A percentile compares a stretch with the other conserved stretches of the same genome.
Conservation (phyloP, 345 rosid species). For the Excoecaria agallocha region DNA sequence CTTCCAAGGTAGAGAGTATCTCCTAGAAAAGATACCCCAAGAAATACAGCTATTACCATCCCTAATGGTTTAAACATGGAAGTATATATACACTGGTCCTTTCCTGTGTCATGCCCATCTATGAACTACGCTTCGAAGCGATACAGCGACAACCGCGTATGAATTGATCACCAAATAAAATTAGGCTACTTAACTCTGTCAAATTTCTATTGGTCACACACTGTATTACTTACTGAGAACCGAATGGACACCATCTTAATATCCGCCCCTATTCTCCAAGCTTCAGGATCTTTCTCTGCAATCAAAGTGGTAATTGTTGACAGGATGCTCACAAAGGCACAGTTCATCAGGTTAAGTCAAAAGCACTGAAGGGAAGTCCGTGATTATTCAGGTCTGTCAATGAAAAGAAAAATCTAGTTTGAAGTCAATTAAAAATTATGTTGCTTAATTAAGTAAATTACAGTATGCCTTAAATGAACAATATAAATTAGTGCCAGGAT, state of each 20-base stretch:
- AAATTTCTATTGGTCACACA: neutral
- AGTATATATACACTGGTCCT: slow-evolving; percentile 20
- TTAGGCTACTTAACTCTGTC: neutral
- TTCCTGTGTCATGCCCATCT: slow-evolving; percentile 33
- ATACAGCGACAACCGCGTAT: slow-evolving; percentile 27
- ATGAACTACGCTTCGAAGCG: slow-evolving; percentile 25
- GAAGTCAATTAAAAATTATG: neutral
- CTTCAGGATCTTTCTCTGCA: slow-evolving; percentile 23
- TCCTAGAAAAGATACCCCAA: slow-evolving; percentile 36
- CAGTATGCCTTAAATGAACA: slow-evolving; percentile 16
- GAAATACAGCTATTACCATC: slow-evolving; percentile 25
- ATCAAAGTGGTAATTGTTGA: slow-evolving; percentile 22
- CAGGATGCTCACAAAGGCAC: slow-evolving; percentile 25
- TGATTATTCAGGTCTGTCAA: slow-evolving; percentile 15
- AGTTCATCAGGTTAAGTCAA: neutral
- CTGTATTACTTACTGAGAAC: slow-evolving; percentile 1
- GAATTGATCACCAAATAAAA: neutral
- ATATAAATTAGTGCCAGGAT: slow-evolving; percentile 8
- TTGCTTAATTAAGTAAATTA: neutral
- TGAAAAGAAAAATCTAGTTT: neutral
- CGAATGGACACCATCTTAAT: slow-evolving; percentile 8
- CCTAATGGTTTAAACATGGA: slow-evolving; percentile 30
- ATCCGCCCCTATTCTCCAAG: slow-evolving; percentile 14
- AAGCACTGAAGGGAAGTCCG: slow-evolving; percentile 11
- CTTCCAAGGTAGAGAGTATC: slow-evolving; percentile 22